Evolutionary conservation across 1,139 yeast species (phyloP).

Genomic region (Kodamaea sp.): DNA sequence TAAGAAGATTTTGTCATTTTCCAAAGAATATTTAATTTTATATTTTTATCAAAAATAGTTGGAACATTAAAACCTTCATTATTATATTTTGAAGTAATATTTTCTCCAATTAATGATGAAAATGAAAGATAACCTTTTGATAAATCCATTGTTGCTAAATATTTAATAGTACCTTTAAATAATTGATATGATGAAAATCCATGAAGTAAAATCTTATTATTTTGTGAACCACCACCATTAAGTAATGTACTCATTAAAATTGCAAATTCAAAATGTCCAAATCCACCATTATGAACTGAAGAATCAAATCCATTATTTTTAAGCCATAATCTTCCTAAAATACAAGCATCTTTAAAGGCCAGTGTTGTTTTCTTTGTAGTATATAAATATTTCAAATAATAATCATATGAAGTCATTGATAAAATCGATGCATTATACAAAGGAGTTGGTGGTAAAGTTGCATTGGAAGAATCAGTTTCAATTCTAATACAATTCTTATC

Average conservation of each 20-base stretch:
- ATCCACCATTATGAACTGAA: conserved; percentile 64
- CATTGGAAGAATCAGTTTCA: conserved; percentile 40
- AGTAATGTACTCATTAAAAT: conserved; percentile 74
- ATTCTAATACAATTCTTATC: conserved; percentile 78
- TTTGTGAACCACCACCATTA: conserved; percentile 78
- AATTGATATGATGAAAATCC: conserved; percentile 93
- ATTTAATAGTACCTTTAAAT: conserved; percentile 82
- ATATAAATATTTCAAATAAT: conserved; percentile 71
- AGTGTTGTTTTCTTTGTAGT: conserved; percentile 73
- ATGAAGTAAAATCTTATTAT: conserved; percentile 70
- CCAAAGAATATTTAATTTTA: conserved; percentile 75
- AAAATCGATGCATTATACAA: conserved; percentile 77
- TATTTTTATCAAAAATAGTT: conserved; percentile 70
- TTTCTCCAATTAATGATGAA: conserved; percentile 54
- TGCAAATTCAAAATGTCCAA: conserved; percentile 90
- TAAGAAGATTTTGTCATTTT: conserved; percentile 76
- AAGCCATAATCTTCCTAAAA: conserved; percentile 85
- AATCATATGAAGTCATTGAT: conserved; percentile 63
- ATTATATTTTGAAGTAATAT: conserved; percentile 44
- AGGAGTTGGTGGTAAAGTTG: conserved; percentile 72
- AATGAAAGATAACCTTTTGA: conserved; percentile 64
- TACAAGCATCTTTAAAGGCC: conserved; percentile 85
- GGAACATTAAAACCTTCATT: conserved; percentile 64
- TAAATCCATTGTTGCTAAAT: conserved; percentile 75
- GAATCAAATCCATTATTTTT: conserved; percentile 80